Base-by-base conservation (phyloP, 225 moss, liverwort and hornwort genomes). In the Marchantia paleacea region DNA sequence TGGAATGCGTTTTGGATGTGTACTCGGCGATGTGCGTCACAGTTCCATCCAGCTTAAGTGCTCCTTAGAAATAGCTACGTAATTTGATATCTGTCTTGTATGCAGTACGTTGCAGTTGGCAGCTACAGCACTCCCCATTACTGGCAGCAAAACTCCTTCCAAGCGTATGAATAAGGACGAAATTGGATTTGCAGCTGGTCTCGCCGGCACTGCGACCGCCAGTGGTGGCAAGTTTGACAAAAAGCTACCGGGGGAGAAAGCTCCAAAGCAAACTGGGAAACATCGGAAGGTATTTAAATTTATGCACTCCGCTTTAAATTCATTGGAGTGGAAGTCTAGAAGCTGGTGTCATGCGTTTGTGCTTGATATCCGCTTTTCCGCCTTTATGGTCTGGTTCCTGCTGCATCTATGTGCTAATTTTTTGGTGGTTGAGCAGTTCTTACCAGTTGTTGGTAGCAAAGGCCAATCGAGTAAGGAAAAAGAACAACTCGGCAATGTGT, bases 221-320 rank as follows among this genome's bases (percentile, higher is more conserved):
- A 99, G 99, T 73, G 92, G 94, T 76, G 99, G 99, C 80, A 99
- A 94, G 89, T 99, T 99, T 60, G 99, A 99, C 80, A 94, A 91
- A 67, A 99, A 95, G 70, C 84, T 88, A 51, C 82, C 90, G 55
- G 95, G 95, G 70, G 99, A 99, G 85, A 99, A 99, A 84, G 84
- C 91, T 13, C 83, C 84, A 15, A 99, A 95, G 87, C 91, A 91
- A 51, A 68, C 82, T 71, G 88, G 92, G 48, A 92, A 92, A 77
- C 89, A 90, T 75, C 84, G 90, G 48, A 88, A 90, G 91, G 91
- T 91, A 66, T 73, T 19, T 1, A 64, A 39, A 39, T 5, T 39
- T 39, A 39, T 39, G 3, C 10, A 52, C n/a, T 15, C n/a, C 50
- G 14, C 28, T 9, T 72, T n/a, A 0, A 20, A 14, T 2, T 16